Evolutionary conservation across 352 stramenopile genomes (phyloP).

Genomic region (Achlya hypogyna): DNA sequence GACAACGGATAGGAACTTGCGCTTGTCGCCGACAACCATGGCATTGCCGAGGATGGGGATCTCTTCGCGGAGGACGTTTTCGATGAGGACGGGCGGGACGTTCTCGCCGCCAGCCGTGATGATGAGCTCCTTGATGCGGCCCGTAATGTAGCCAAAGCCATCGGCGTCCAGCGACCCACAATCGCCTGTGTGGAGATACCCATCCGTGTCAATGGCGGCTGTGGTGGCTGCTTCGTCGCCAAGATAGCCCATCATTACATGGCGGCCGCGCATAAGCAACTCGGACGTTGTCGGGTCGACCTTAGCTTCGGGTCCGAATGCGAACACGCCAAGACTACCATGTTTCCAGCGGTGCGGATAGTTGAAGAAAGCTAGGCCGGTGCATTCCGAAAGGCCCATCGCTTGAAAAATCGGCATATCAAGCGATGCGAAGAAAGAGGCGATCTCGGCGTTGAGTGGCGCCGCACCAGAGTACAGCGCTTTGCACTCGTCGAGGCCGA

Average conservation of each 20-base stretch:
- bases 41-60: constrained; percentile 39
- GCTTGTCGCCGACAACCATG: constrained; percentile 58
- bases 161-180: constrained; percentile 38
- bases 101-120: constrained; percentile 76
- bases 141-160: constrained; percentile 65
- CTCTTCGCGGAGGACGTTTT: constrained; percentile 44
- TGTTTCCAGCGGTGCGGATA: constrained; percentile 35
- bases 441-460: constrained; percentile 46
- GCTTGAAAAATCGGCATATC: constrained; percentile 74
- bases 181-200: constrained; percentile 63
- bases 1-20: constrained; percentile 56
- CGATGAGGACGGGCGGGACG: constrained; percentile 51
- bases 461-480: constrained; percentile 41
- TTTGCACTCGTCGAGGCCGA: constrained; percentile 43
- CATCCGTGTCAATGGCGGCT: constrained; percentile 53
- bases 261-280: constrained; percentile 35
- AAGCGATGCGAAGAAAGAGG: constrained; percentile 66
- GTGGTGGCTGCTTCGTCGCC: constrained; percentile 36
- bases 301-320: constrained; percentile 27
- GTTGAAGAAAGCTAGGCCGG: constrained; percentile 35
- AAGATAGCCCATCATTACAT: constrained; percentile 75
- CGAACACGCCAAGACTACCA: constrained; percentile 25
- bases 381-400: constrained; percentile 54
- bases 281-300: constrained; percentile 30
- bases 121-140: constrained; percentile 75